Evolutionary conservation across 805 yeast genomes (phyloP).

Genomic region (Pichia californica): DNA sequence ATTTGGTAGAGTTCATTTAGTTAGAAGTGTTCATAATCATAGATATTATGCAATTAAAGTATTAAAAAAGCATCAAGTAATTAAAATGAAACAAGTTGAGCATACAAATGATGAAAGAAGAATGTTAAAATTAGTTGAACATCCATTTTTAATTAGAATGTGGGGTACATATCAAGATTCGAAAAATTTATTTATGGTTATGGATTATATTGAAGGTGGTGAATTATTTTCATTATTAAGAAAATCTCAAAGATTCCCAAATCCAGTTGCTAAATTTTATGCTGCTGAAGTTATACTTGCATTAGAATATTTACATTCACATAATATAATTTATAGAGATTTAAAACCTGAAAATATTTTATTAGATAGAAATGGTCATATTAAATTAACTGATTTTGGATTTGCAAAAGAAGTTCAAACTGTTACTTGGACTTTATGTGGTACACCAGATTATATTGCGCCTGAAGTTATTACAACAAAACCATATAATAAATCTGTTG

Average conservation of each 20-base stretch:
- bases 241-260: slow-evolving; percentile 53
- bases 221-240: slow-evolving; percentile 50
- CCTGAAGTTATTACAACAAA: slow-evolving; percentile 61
- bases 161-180: slow-evolving; percentile 65
- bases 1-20: slow-evolving; percentile 55
- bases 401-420: slow-evolving; percentile 57
- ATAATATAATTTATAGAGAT: slow-evolving; percentile 54
- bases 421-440: slow-evolving; percentile 57
- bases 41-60: slow-evolving; percentile 56
- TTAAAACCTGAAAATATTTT: slow-evolving; percentile 57
- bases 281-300: slow-evolving; percentile 59
- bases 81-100: slow-evolving; percentile 57
- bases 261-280: slow-evolving; percentile 57
- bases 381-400: slow-evolving; percentile 56
- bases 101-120: slow-evolving; percentile 59
- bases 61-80: slow-evolving; percentile 49
- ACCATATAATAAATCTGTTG: slow-evolving; percentile 57
- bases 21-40: slow-evolving; percentile 52
- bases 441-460: slow-evolving; percentile 60
- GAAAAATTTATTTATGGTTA: slow-evolving; percentile 51
- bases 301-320: slow-evolving; percentile 51
- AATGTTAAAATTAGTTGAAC: slow-evolving; percentile 51
- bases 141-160: slow-evolving; percentile 55
- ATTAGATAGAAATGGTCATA: slow-evolving; percentile 53
- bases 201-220: slow-evolving; percentile 63